phyloP scores from a whole-genome alignment of 2,329 filamentous ascomycete species.

The Ophiostoma angusticollis region DNA sequence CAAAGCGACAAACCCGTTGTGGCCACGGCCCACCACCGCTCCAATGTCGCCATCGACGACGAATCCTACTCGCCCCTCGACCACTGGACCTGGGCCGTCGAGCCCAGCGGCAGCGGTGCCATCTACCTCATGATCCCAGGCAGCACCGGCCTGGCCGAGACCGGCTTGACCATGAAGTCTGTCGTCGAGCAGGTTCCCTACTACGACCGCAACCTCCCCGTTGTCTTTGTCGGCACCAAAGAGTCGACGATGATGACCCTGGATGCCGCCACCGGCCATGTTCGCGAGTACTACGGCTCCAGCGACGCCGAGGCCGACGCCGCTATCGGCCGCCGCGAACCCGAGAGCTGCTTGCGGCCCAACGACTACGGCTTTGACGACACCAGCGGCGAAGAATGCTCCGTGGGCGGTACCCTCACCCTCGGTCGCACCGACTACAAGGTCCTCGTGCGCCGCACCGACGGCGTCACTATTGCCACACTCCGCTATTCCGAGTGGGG shows the following conservation, averaged over 20 bases:
- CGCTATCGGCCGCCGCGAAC: conserved; percentile 48
- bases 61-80: conserved; percentile 55
- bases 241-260: conserved; percentile 81
- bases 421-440: conserved; percentile 83
- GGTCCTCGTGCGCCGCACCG: conserved; percentile 66
- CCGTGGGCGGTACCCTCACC: conserved; percentile 65
- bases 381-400: conserved; percentile 60
- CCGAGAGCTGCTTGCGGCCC: conserved; percentile 62
- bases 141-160: conserved; percentile 45
- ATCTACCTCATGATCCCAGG: conserved; percentile 77
- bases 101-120: conserved; percentile 75
- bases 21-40: conserved; percentile 70
- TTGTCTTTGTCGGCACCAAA: conserved; percentile 86
- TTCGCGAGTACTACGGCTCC: conserved; percentile 75
- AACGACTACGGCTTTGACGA: conserved; percentile 44
- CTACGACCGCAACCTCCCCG: conserved; percentile 57
- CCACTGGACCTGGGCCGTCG: conserved; percentile 89
- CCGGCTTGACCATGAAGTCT: conserved; percentile 67
- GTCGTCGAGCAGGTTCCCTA: conserved; percentile 74
- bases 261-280: conserved; percentile 70
- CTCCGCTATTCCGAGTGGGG: conserved; percentile 91
- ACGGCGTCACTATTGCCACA: conserved; percentile 68
- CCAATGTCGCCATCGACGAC: conserved; percentile 49
- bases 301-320: conserved; percentile 29
- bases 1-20: conserved; percentile 79